Conservation (phyloP, 306 rosid genomes). For the Vigna mungo region DNA sequence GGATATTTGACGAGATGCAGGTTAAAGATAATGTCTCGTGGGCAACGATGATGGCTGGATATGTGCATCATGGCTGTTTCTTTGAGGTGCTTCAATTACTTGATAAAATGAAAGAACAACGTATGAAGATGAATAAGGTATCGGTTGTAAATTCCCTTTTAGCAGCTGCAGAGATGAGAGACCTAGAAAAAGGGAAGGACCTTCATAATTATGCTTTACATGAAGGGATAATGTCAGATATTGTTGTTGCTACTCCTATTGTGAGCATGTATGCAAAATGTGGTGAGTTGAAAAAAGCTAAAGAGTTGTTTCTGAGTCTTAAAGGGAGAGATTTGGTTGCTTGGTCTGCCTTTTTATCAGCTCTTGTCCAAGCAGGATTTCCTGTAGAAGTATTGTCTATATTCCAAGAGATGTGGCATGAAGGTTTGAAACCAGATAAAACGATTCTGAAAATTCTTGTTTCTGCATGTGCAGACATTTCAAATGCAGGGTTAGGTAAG, state of each 20-base stretch:
- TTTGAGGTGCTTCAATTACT: constrained; percentile 65
- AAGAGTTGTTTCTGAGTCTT: constrained; percentile 54
- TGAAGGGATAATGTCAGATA: constrained; percentile 53
- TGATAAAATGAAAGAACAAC: constrained; percentile 49
- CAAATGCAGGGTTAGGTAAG: constrained; percentile 59
- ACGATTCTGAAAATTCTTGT: constrained; percentile 54
- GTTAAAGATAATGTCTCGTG: constrained; percentile 61
- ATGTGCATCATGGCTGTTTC: constrained; percentile 54
- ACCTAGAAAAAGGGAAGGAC: constrained; percentile 63
- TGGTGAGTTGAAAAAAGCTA: constrained; percentile 64
- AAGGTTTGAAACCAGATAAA: constrained; percentile 57
- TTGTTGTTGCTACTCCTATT: constrained; percentile 61
- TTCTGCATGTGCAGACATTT: constrained; percentile 61
- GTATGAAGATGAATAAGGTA: constrained; percentile 55
- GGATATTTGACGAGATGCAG: constrained; percentile 53
- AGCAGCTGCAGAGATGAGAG: constrained; percentile 70
- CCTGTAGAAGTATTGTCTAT: constrained; percentile 59
- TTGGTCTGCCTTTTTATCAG: constrained; percentile 72
- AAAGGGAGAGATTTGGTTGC: constrained; percentile 63
- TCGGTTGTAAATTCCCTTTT: constrained; percentile 57
- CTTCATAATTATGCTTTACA: constrained; percentile 55
- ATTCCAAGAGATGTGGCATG: constrained; percentile 56
- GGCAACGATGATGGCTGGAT: constrained; percentile 77
- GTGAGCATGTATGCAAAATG: constrained; percentile 72
- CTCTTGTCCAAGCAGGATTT: constrained; percentile 66